Conservation (phyloP, 805 yeast species). For the Monosporozyma servazzii region DNA sequence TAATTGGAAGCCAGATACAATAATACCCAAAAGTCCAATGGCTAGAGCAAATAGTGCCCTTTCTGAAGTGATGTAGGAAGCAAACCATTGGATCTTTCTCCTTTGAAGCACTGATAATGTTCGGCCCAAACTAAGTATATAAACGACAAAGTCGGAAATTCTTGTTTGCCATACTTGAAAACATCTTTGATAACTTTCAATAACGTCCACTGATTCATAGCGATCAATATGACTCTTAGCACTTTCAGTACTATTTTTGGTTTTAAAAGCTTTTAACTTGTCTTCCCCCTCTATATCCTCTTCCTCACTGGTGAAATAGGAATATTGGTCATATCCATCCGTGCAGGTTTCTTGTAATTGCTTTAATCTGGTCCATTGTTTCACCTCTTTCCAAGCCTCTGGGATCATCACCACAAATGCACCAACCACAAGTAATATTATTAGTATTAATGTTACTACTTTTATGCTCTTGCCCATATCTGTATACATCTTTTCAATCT, state of each 20-base stretch:
- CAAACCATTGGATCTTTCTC: constrained; percentile 30
- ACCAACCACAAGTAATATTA: constrained; percentile 31
- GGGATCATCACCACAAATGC: constrained; percentile 38
- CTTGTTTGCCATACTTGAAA: constrained; percentile 17
- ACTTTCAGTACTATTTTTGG: not conserved
- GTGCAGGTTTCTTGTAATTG: constrained; percentile 26
- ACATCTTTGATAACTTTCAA: constrained; percentile 15
- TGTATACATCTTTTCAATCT: constrained; percentile 34
- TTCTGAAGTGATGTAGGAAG: constrained; percentile 40
- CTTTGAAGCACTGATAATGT: not conserved
- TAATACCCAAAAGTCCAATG: constrained; percentile 49
- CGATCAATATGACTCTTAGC: not conserved
- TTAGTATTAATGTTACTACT: constrained; percentile 31
- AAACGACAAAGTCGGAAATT: constrained; percentile 5
- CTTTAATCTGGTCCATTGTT: constrained; percentile 40
- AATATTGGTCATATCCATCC: not conserved
- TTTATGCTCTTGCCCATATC: constrained; percentile 28
- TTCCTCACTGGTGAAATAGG: not conserved
- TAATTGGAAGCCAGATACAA: constrained; percentile 46
- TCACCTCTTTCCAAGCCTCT: constrained; percentile 36
- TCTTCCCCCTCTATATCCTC: not conserved
- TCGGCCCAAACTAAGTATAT: not conserved
- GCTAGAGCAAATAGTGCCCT: constrained; percentile 42
- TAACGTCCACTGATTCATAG: constrained; percentile 9
- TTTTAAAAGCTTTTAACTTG: not conserved